These are phyloP conservation scores for Acacia crassicarpa DNA, from an alignment of 306 rosid genomes.

Conservation along the genomic window DNA sequence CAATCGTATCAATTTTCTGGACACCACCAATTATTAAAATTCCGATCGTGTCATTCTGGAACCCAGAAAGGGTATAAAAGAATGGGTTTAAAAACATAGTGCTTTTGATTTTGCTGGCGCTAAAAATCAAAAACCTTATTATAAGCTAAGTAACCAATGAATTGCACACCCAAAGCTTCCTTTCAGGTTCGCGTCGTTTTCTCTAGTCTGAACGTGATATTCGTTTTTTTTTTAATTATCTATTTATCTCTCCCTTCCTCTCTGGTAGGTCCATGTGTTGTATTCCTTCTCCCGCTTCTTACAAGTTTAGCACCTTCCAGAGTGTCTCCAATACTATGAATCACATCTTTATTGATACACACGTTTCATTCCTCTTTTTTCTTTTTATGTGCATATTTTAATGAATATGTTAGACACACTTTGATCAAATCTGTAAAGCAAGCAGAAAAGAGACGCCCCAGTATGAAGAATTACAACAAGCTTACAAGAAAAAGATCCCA, in stretches of 20 bases:
- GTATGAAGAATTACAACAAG: slow-evolving; percentile 41
- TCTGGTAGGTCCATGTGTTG: background rate
- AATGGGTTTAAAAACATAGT: background rate
- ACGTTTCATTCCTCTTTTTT: slow-evolving; percentile 44
- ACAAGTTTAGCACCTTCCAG: slow-evolving; percentile 38
- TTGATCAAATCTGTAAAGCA: slow-evolving; percentile 50
- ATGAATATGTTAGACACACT: slow-evolving; percentile 38
- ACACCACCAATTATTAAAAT: background rate
- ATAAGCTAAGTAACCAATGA: background rate
- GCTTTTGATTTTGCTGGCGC: background rate
- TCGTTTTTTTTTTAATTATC: background rate
- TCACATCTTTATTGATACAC: slow-evolving; percentile 31
- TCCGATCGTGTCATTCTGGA: background rate
- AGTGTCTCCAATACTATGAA: slow-evolving; percentile 29
- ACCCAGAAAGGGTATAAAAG: background rate
- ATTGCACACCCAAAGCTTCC: background rate
- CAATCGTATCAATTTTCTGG: background rate
- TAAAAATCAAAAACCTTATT: background rate
- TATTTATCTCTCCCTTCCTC: background rate
- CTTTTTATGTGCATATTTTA: slow-evolving; percentile 10
- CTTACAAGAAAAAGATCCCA: slow-evolving; percentile 20
- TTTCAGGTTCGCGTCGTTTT: background rate
- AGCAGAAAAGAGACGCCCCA: slow-evolving; percentile 22
- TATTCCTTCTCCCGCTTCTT: slow-evolving; percentile 2
- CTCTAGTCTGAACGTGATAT: background rate